Evolutionary conservation across 257 asterid species (phyloP).

Genomic region (Rhazya stricta): DNA sequence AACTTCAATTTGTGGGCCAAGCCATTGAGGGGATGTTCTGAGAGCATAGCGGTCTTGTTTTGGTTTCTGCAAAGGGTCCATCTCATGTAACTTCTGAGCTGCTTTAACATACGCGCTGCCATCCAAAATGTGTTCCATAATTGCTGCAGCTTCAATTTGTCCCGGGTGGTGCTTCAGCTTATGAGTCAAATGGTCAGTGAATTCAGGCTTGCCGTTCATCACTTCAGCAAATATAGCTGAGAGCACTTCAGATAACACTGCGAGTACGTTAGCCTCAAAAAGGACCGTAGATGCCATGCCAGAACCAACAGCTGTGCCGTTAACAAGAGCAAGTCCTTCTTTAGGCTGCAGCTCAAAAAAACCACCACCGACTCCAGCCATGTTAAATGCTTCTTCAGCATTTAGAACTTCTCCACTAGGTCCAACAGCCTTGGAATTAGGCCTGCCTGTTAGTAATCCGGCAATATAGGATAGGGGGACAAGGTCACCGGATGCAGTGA

Average conservation of each 20-base stretch:
- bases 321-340: conserved; percentile 50
- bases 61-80: conserved; percentile 46
- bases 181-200: conserved; percentile 47
- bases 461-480: conserved; percentile 51
- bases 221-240: conserved; percentile 53
- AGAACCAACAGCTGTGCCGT: conserved; percentile 52
- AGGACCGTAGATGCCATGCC: conserved; percentile 51
- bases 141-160: conserved; percentile 53
- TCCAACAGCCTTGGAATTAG: conserved; percentile 44
- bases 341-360: conserved; percentile 49
- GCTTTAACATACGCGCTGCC: conserved; percentile 41
- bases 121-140: conserved; percentile 46
- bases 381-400: conserved; percentile 38
- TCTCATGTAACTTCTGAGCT: conserved; percentile 39
- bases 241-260: conserved; percentile 33
- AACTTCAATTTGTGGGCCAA: conserved; percentile 51
- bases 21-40: conserved; percentile 49
- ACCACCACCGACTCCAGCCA: conserved; percentile 30
- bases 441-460: conserved; percentile 43
- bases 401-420: conserved; percentile 39
- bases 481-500: conserved; percentile 48
- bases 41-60: conserved; percentile 52
- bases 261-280: conserved; percentile 37
- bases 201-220: conserved; percentile 50
- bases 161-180: conserved; percentile 53